Base-by-base conservation (phyloP, 805 yeast species). In the Alloascoidea hylecoeti region DNA sequence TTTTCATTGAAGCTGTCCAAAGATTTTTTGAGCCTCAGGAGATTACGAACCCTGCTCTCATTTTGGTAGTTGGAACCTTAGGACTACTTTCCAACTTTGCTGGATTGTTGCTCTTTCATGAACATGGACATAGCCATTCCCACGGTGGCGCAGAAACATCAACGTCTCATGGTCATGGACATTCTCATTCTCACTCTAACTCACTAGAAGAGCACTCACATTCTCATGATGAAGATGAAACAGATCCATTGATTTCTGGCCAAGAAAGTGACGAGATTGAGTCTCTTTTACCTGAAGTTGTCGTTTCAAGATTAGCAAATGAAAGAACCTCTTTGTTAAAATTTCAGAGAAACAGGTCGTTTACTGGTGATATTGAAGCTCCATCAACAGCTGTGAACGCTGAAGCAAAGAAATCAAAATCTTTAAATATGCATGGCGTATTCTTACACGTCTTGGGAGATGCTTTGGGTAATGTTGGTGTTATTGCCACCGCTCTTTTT, bases 361-460 rank as follows among this genome's bases (percentile, higher is more conserved):
- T 18, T 4, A 36, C 13, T 15, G 34, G 19, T 34, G 42, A 38
- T 6, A 47, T 47, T 34, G 61, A 58, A 41, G 46, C 43, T 42
- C 60, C 56, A 47, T 43, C 53, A 34, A 46, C 50, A 38, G 44
- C 56, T 28, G 44, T 39, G 45, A 37, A 23, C 33, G 41, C 38
- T 38, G 19, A 38, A 28, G 15, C 44, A 42, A 14, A 43, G 44
- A 51, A 54, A 38, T 33, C 63, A 42, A 49, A 70, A 52, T 82
- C 95, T n/a, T 64, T 89, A 63, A 89, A 92, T 58, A 89, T 89
- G 96, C 88, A 84, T 50, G 98, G 98, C 45, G 96, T 89, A 2
- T 92, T 84, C 53, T 65, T 89, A 51, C 98, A 89, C 53, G 98
- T 92, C 9, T 44, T 92, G 48, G 97, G 97, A 35, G 98, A 89